Evolutionary conservation across 257 asterid species (phyloP).

Genomic region (Solanum paucissectum): DNA sequence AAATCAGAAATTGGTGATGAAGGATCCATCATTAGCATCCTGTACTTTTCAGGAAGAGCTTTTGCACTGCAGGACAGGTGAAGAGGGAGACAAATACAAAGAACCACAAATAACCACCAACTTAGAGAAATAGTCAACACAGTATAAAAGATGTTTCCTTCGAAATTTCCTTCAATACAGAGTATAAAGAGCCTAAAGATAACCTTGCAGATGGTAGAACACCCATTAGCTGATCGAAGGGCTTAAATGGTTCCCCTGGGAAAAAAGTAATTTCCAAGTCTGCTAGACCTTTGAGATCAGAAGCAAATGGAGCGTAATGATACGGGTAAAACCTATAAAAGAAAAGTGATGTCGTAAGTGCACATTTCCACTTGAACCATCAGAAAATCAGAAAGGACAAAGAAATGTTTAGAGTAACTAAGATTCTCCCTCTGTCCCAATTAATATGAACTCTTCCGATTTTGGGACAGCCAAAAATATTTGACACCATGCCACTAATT

Average conservation of each 20-base stretch:
- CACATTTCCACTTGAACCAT: neutral
- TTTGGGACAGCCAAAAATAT: neutral
- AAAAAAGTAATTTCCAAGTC: slow-evolving; percentile 86
- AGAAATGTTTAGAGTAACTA: neutral
- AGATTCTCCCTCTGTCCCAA: neutral
- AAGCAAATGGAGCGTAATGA: slow-evolving; percentile 98
- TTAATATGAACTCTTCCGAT: neutral
- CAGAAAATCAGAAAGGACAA: neutral
- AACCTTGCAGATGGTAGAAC: slow-evolving; percentile 97
- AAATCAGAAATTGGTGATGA: slow-evolving; percentile 68
- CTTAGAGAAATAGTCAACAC: neutral
- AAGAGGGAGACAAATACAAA: neutral
- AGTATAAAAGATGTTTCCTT: neutral
- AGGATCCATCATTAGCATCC: slow-evolving; percentile 81
- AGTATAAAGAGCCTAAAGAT: slow-evolving; percentile 1
- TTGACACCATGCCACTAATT: neutral
- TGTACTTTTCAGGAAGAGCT: slow-evolving; percentile 78
- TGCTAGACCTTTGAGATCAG: slow-evolving; percentile 71
- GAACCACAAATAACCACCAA: neutral
- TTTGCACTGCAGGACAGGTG: slow-evolving; percentile 40
- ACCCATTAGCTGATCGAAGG: slow-evolving; percentile 97
- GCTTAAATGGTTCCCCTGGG: slow-evolving; percentile 85
- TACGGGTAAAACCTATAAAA: slow-evolving; percentile 85
- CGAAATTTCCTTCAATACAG: neutral
- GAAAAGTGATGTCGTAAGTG: neutral